Evolutionary conservation across 768 basidiomycete genomes (phyloP).

Genomic region (Trametes coccinea): DNA sequence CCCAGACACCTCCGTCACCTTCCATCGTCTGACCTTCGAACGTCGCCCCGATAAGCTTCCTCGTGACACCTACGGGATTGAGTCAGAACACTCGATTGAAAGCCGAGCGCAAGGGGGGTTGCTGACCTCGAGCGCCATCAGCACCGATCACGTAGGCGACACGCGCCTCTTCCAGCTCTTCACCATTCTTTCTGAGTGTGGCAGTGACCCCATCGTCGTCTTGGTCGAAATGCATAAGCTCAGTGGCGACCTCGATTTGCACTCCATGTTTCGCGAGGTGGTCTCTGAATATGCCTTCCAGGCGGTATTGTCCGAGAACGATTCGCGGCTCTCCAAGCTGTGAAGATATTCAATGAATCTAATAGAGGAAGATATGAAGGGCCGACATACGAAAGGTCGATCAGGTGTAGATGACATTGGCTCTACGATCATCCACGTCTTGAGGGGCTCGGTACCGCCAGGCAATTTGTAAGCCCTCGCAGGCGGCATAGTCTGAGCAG

Average conservation of each 20-base stretch:
- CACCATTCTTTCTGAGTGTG: conserved; percentile 26
- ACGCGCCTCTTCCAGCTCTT: conserved; percentile 27
- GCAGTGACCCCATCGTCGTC: conserved; percentile 33
- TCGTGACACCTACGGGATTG: conserved; percentile 34
- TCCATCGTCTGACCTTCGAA: conserved; percentile 44
- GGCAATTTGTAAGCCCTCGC: conserved; percentile 24
- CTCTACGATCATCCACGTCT: conserved; percentile 8
- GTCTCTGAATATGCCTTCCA: conserved; percentile 36
- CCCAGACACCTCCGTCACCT: conserved; percentile 31
- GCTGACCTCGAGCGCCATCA: conserved; percentile 41
- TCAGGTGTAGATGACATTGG: conserved; percentile 9
- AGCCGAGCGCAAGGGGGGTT: not conserved
- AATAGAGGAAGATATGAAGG: not conserved
- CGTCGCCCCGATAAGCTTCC: conserved; percentile 42
- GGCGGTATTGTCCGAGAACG: conserved; percentile 19
- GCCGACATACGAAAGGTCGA: conserved; percentile 17
- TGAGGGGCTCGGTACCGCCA: conserved; percentile 15
- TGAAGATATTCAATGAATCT: too few relatives aligned
- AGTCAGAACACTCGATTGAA: not conserved
- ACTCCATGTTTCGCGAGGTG: conserved; percentile 30
- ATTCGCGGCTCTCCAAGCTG: not conserved
- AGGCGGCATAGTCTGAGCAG: not conserved
- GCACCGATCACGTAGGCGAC: conserved; percentile 42
- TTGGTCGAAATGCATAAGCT: conserved; percentile 38
- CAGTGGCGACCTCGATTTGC: conserved; percentile 38